Conservation (phyloP, 1,284 basidiomycete genomes). For the Pseudozyma pruni region DNA sequence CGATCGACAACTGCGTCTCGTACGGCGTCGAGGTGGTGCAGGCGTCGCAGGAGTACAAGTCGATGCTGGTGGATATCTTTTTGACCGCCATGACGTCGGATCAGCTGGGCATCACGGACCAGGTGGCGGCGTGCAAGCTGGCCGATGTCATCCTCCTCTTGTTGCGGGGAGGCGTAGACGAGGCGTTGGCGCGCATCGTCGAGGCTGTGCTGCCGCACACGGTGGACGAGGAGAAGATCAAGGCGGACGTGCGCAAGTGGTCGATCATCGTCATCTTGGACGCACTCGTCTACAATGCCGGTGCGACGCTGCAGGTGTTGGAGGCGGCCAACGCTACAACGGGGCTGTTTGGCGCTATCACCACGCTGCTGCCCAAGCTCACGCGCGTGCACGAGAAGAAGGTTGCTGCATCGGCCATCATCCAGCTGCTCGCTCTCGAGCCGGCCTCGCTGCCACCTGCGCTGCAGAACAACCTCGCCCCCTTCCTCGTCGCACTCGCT, state of each 20-base stretch:
- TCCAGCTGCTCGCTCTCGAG: slow-evolving; percentile 55
- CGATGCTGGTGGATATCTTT: slow-evolving; percentile 86
- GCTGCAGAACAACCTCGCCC: slow-evolving; percentile 49
- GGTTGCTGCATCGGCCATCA: slow-evolving; percentile 78
- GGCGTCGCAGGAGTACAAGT: slow-evolving; percentile 78
- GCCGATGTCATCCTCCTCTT: slow-evolving; percentile 84
- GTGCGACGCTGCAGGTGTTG: slow-evolving; percentile 79
- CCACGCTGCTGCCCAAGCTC: slow-evolving; percentile 73
- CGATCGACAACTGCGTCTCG: slow-evolving; percentile 88
- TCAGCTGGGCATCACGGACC: slow-evolving; percentile 76
- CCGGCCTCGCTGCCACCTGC: slow-evolving; percentile 47
- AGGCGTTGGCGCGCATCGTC: slow-evolving; percentile 57
- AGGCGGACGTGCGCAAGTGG: slow-evolving; percentile 77
- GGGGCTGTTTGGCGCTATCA: slow-evolving; percentile 80
- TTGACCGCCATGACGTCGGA: slow-evolving; percentile 78
- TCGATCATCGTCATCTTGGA: slow-evolving; percentile 86
- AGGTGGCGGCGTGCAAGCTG: slow-evolving; percentile 84
- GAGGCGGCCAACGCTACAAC: slow-evolving; percentile 75
- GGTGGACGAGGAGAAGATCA: slow-evolving; percentile 70
- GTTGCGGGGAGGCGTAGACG: slow-evolving; percentile 76
- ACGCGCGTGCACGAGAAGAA: slow-evolving; percentile 93
- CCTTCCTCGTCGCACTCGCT: slow-evolving; percentile 53
- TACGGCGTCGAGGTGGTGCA: slow-evolving; percentile 83
- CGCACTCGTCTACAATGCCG: slow-evolving; percentile 84
- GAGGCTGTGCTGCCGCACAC: slow-evolving; percentile 48